Base-by-base conservation (phyloP, 228 moss, liverwort and hornwort species). In the Sphagnum magellanicum region DNA sequence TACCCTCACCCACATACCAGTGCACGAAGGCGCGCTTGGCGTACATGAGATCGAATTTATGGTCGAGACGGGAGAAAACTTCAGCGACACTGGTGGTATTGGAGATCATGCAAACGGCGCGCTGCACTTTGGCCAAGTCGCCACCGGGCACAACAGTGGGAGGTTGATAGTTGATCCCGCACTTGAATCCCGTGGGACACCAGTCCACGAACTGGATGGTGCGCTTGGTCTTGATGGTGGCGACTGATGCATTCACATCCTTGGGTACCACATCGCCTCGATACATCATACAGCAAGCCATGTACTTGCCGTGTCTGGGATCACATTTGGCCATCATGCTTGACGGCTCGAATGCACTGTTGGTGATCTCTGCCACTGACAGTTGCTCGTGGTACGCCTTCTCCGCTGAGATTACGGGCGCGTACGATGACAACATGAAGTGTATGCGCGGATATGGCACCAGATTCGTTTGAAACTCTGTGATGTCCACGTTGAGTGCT, bases 181-280 rank as follows among this genome's bases (percentile, higher is more conserved):
- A 80, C 67, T 80, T 80, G 50, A 80, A 80, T 8, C 80, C 80
- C 9, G 80, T 80, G 59, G 80, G 80, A 64, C 80, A 80, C 80
- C 80, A 80, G 76, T 80, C 80, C 49, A 80, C 80, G 48, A 80
- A 80, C 70, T 80, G 80, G 63, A 80, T 80, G 49, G 80, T 80
- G 66, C 80, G 76, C 73, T 80, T 80, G 67, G 80, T 80, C 60
- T 80, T 80, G 73, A 80, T 80, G 60, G 76, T 80, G 53, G 73
- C 73, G 49, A 80, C 72, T 0, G 84, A 77, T 5, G 80, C 80
- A 7, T 84, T 84, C 64, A 84, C 84, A 13, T 84, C 84, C 59
- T 84, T 84, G 16, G 84, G 84, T 71, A 84, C 84, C 13, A 84
- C 84, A 47, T 81, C 80, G 6, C 80, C 84, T 9, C 80, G 80